Evolutionary conservation across 805 yeast genomes (phyloP).

Genomic region (Candida morakotiae): DNA sequence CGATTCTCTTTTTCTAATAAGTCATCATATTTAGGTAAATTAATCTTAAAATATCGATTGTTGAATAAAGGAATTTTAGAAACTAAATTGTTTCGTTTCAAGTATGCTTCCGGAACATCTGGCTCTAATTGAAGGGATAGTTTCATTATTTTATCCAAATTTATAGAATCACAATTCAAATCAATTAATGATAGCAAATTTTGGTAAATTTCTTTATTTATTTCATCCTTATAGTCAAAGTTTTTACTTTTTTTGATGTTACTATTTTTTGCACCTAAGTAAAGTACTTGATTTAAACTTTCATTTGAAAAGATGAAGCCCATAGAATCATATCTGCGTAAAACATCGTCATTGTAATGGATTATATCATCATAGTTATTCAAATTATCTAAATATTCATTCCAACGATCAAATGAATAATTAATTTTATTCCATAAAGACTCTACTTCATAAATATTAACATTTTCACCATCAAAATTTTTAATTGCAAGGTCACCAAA

Average conservation of each 20-base stretch:
- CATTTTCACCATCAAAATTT: constrained; percentile 15
- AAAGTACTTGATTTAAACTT: constrained; percentile 39
- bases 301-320: constrained; percentile 42
- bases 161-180: constrained; percentile 39
- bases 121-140: constrained; percentile 65
- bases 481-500: constrained; percentile 79
- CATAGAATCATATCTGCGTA: constrained; percentile 36
- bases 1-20: constrained; percentile 9
- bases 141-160: constrained; percentile 55
- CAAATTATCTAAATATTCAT: constrained; percentile 55
- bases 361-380: constrained; percentile 40
- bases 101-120: constrained; percentile 39
- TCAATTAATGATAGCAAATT: constrained; percentile 45
- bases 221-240: background rate
- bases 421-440: constrained; percentile 62
- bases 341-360: constrained; percentile 36
- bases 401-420: constrained; percentile 80
- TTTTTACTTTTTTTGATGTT: constrained; percentile 11
- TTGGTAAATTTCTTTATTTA: constrained; percentile 24
- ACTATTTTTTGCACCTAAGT: constrained; percentile 36
- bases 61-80: constrained; percentile 31
- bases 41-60: constrained; percentile 30
- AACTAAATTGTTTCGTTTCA: constrained; percentile 17
- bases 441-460: constrained; percentile 53
- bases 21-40: constrained; percentile 33